Base-by-base conservation (phyloP, 225 moss, liverwort and hornwort species). In the Physcomitrium patens region DNA sequence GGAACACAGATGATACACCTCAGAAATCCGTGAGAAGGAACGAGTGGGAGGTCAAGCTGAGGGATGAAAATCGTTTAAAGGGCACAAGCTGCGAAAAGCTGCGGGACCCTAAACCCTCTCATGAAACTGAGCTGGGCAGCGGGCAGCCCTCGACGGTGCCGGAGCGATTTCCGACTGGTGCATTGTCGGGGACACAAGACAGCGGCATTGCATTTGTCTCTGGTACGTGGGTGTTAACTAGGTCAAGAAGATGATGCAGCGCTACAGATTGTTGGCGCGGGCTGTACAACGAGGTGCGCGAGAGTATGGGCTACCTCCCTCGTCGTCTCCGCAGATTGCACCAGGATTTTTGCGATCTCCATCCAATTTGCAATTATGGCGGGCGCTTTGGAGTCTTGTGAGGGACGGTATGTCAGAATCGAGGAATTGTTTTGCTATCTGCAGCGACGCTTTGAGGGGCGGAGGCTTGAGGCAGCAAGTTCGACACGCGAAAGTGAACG, bases 401-500 rank as follows among this genome's bases (percentile, higher is more conserved):
- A 42, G 43, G 51, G 5, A 68, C 43, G 19, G 19, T 9, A n/a
- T 48, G 17, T 31, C 31, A 28, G 74, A 60, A 0, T 16, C 17
- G 12, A 47, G 65, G 37, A 3, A 2, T 52, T 24, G 9, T 18
- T 63, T 26, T n/a, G 0, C 2, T 0, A 26, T 28, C 70, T 70
- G 67, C 23, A 24, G 63, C 15, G 67, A 63, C 17, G 66, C 27
- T 50, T 48, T 73, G 61, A 53, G 10, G 22, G 65, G 69, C 4
- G 76, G 44, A 52, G 47, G 75, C 51, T 66, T 76, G 85, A 77
- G 57, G 46, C 96, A 84, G 66, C 92, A 92, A 73, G 79, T 89
- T 65, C 93, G 96, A 9, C 80, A 90, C 56, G 90, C 80, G 12
- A 96, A 96, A 88, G 86, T 96, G 64, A 92, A 89, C 74, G 96